Evolutionary conservation across 768 basidiomycete genomes (phyloP).

Genomic region (Podaxis rugospora): DNA sequence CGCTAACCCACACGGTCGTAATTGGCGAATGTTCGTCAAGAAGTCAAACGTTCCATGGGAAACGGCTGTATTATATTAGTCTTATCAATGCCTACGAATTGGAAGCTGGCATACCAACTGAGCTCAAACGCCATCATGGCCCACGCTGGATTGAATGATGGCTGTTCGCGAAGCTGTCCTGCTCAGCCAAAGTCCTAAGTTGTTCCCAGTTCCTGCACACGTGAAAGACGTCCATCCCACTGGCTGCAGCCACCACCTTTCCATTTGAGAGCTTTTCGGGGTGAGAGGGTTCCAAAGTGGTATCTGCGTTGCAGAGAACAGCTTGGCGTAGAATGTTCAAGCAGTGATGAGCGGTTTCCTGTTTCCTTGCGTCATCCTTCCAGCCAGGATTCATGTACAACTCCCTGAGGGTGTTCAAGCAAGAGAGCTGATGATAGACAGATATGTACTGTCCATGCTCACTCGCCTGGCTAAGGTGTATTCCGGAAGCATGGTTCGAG

Average conservation of each 20-base stretch:
- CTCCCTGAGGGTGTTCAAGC: constrained; percentile 9
- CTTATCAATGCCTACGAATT: background rate
- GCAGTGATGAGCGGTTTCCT: constrained; percentile 8
- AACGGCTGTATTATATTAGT: constrained; percentile 4
- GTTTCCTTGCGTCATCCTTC: background rate
- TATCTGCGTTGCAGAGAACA: constrained; percentile 13
- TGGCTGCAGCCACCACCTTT: constrained; percentile 3
- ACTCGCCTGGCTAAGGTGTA: background rate
- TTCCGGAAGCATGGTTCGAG: constrained; percentile 4
- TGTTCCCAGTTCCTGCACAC: constrained; percentile 15
- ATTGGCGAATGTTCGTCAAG: background rate
- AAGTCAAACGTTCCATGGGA: constrained; percentile 3
- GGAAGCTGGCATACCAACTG: background rate
- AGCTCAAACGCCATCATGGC: background rate
- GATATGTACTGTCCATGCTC: background rate
- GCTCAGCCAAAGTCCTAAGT: constrained; percentile 8
- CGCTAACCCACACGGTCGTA: background rate
- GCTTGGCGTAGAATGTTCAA: constrained; percentile 13
- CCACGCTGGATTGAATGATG: background rate
- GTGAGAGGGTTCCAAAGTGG: constrained; percentile 11
- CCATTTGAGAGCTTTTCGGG: background rate
- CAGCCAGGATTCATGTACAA: constrained; percentile 9
- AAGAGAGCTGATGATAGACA: constrained; percentile 11
- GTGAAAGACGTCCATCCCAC: constrained; percentile 12
- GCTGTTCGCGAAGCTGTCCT: constrained; percentile 1